phyloP scores from a whole-genome alignment of 2,329 filamentous ascomycete species.

The Sarocladiaceae sp. region DNA sequence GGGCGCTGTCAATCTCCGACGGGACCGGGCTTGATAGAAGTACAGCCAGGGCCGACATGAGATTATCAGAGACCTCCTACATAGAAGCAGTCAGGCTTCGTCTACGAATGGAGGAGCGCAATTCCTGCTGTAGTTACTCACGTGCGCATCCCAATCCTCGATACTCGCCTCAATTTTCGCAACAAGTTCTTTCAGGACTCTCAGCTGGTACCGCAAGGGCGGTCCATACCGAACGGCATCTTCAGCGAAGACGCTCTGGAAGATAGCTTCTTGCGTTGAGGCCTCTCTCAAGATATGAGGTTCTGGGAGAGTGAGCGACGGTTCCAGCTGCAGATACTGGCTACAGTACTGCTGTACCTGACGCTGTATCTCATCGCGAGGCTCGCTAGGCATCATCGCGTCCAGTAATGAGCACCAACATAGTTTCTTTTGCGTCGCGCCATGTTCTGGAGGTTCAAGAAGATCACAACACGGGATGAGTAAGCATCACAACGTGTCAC shows the following conservation, averaged over 20 bases:
- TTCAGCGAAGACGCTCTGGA: constrained; percentile 61
- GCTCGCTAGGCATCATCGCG: neutral
- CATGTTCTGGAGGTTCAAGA: no score
- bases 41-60: constrained; percentile 65
- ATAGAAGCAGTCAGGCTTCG: constrained; percentile 14
- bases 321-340: constrained; percentile 77
- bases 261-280: constrained; percentile 63
- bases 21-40: constrained; percentile 61
- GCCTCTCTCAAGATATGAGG: constrained; percentile 52
- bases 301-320: constrained; percentile 60
- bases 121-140: constrained; percentile 43
- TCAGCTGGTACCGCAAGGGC: constrained; percentile 64
- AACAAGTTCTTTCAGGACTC: constrained; percentile 70
- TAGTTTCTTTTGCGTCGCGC: no score
- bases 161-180: constrained; percentile 69
- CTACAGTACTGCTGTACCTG: constrained; percentile 53
- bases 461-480: neutral
- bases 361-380: neutral
- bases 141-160: constrained; percentile 80
- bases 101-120: constrained; percentile 12
- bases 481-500: neutral
- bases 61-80: constrained; percentile 78
- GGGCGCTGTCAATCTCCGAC: constrained; percentile 61
- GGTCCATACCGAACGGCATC: constrained; percentile 52
- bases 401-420: neutral